Evolutionary conservation across 106 monocot genomes (phyloP), one percentile per base, ranked within the genome.

Genomic region (Apostasia shenzhenica): DNA sequence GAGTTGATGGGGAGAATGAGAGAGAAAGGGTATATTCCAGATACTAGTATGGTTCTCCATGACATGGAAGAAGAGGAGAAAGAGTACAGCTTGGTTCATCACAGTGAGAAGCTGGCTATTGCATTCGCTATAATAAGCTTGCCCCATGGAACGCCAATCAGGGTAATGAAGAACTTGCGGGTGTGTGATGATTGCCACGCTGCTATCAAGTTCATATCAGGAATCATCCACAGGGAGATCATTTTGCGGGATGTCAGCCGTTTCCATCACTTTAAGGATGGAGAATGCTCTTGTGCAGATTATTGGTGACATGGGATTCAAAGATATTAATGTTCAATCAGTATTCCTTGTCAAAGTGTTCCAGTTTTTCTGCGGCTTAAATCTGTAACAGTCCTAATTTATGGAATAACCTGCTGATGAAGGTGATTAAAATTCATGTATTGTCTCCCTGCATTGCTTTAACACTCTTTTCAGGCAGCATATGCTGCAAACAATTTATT

Each of bases 41-140:
- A 90, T 13, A 83, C 80, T 3, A 76, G 72, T 55, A 72, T 54
- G 41, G 83, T 90, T 42, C 66, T 83, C 10, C 90, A 90, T 71
- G 90, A 90, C 69, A 83, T 90, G 83, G 85, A 85, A 54, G 86
- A 86, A 10, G 90, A 86, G 61, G 90, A 90, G 75, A 90, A 90
- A 78, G 85, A 90, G 66, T 62, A 41, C 39, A 85, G 73, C 49
- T 72, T 90, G 81, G 67, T 68, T 73, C 67, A 78, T 55, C 88
- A 88, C 63, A 87, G 87, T 52, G 87, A 87, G 77, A 87, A 81
- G 72, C 55, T 87, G 14, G 87, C 87, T 3, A 77, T 81, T 45
- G 82, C 83, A 12, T 87, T 83, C 40, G 80, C 87, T 0, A 63
- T 87, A 26, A 68, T 87, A n/a, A 80, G 51, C 55, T 56, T 75